phyloP scores from a whole-genome alignment of 1,284 basidiomycete genomes.

The Rhodotorula sp. region DNA sequence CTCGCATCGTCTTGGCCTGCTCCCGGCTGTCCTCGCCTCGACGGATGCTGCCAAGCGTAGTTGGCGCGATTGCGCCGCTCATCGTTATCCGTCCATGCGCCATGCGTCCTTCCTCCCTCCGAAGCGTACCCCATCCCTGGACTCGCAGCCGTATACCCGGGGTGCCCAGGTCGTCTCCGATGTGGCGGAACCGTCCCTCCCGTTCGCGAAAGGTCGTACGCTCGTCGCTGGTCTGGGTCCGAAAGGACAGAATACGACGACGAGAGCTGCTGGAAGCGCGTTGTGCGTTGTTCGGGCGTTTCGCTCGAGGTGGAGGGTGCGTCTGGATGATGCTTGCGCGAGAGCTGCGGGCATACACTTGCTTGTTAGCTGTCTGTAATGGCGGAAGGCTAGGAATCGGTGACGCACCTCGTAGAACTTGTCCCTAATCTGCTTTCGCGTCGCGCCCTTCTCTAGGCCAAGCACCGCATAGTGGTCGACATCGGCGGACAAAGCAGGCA shows the following conservation, averaged over 20 bases:
- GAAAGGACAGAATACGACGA: constrained; percentile 35
- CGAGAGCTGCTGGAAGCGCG: constrained; percentile 33
- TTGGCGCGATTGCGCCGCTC: constrained; percentile 33
- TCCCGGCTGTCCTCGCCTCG: background rate
- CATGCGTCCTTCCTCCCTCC: background rate
- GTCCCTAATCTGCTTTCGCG: constrained; percentile 41
- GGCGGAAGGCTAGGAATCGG: background rate
- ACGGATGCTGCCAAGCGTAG: constrained; percentile 39
- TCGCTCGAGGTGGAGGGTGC: constrained; percentile 33
- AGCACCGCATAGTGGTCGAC: constrained; percentile 38
- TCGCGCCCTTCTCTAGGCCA: constrained; percentile 22
- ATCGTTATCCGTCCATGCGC: constrained; percentile 28
- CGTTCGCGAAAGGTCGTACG: constrained; percentile 26
- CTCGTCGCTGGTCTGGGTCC: constrained; percentile 21
- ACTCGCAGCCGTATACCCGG: constrained; percentile 19
- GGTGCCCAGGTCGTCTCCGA: constrained; percentile 10
- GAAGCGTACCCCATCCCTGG: constrained; percentile 22
- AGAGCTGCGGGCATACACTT: constrained; percentile 26
- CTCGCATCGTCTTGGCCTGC: background rate
- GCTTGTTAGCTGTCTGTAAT: background rate
- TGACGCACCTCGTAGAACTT: constrained; percentile 43
- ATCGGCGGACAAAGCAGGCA: constrained; percentile 12
- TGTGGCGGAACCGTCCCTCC: constrained; percentile 2
- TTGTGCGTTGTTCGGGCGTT: constrained; percentile 32
- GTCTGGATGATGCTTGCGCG: constrained; percentile 42